Evolutionary conservation across 306 rosid species (phyloP).

Genomic region (Cicer chorassanicum): DNA sequence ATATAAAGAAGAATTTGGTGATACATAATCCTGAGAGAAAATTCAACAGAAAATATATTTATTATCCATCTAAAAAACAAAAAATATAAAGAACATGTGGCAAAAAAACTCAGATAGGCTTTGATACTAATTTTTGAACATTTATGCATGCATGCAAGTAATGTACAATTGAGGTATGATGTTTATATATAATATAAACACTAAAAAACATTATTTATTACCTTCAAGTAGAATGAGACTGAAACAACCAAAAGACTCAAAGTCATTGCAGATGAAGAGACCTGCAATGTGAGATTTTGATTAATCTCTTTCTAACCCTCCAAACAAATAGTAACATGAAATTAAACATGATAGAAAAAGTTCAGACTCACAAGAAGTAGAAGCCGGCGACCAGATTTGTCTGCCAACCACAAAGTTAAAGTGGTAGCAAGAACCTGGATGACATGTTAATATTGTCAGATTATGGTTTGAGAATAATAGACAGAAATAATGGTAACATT

Average conservation of each 20-base stretch:
- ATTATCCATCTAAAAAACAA: constrained; percentile 23
- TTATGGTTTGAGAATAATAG: constrained; percentile 41
- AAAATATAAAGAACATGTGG: constrained; percentile 19
- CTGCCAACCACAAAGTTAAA: constrained; percentile 82
- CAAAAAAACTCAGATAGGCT: constrained; percentile 7
- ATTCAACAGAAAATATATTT: constrained; percentile 36
- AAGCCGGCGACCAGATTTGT: constrained; percentile 86
- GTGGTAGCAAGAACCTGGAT: constrained; percentile 81
- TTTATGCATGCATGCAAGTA: background rate
- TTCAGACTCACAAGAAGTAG: constrained; percentile 82
- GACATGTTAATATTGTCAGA: constrained; percentile 45
- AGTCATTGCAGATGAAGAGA: constrained; percentile 82
- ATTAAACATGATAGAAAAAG: constrained; percentile 33
- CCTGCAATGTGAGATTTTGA: constrained; percentile 56
- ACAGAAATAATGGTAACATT: constrained; percentile 26
- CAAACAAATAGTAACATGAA: constrained; percentile 29
- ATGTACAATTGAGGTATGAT: constrained; percentile 5
- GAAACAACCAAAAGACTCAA: constrained; percentile 78
- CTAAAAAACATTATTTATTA: constrained; percentile 42
- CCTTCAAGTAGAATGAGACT: constrained; percentile 75
- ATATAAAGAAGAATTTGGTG: constrained; percentile 57
- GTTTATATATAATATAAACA: constrained; percentile 9
- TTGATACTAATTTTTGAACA: background rate
- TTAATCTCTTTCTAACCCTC: constrained; percentile 22
- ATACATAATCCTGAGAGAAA: constrained; percentile 55